phyloP scores from a whole-genome alignment of 2,329 filamentous ascomycete genomes.

The Stagonosporopsis vannaccii region DNA sequence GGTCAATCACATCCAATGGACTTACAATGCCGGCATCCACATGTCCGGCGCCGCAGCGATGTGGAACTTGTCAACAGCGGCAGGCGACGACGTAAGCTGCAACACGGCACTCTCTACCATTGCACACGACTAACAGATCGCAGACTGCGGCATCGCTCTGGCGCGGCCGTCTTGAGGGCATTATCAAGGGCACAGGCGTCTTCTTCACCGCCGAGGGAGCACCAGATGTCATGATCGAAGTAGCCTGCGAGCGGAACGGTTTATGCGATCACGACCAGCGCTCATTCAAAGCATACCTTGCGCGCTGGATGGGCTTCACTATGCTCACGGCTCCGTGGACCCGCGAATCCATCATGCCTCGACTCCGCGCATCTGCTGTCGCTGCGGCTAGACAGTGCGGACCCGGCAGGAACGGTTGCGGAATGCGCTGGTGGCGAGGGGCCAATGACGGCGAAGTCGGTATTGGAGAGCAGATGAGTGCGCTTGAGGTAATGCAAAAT shows the following conservation, averaged over 20 bases:
- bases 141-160: slow-evolving; percentile 30
- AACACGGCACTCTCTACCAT: background rate
- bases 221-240: slow-evolving; percentile 54
- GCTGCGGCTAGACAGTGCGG: slow-evolving; percentile 63
- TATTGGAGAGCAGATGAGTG: slow-evolving; percentile 66
- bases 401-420: slow-evolving; percentile 57
- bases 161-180: slow-evolving; percentile 34
- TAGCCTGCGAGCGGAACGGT: slow-evolving; percentile 53
- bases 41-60: slow-evolving; percentile 55
- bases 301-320: slow-evolving; percentile 52
- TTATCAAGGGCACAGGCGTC: slow-evolving; percentile 48
- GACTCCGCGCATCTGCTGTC: slow-evolving; percentile 60
- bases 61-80: slow-evolving; percentile 54
- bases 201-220: slow-evolving; percentile 56
- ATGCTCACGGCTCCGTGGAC: slow-evolving; percentile 48
- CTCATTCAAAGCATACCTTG: slow-evolving; percentile 54
- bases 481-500: slow-evolving; percentile 61
- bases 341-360: slow-evolving; percentile 54
- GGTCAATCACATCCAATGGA: slow-evolving; percentile 55
- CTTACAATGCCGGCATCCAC: slow-evolving; percentile 55
- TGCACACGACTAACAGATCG: background rate
- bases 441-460: slow-evolving; percentile 58
- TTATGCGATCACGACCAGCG: slow-evolving; percentile 57
- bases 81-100: slow-evolving; percentile 36
- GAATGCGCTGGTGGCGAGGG: slow-evolving; percentile 52